phyloP scores from a whole-genome alignment of 1,284 basidiomycete genomes.

The Sanguinoderma infundibulare region DNA sequence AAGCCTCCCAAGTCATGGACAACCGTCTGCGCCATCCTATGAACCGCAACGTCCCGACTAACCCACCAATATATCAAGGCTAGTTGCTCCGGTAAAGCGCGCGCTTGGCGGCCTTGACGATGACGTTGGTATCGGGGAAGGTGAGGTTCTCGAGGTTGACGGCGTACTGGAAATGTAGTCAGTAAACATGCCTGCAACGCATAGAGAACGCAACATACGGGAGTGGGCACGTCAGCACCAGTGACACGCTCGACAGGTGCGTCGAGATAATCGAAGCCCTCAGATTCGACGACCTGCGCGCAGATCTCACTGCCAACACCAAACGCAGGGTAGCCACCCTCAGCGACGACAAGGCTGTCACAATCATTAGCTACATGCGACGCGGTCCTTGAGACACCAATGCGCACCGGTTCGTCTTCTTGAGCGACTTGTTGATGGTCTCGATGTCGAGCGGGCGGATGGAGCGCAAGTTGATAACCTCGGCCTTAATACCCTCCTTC shows the following conservation, averaged over 20 bases:
- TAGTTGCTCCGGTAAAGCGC: conserved; percentile 88
- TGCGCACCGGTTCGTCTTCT: conserved; percentile 93
- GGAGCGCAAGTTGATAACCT: conserved; percentile 96
- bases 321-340: conserved; percentile 98
- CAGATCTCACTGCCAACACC: conserved; percentile 99
- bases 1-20: conserved; percentile 17
- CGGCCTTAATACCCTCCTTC: conserved; percentile 96
- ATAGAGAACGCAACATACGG: conserved; percentile 58
- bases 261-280: conserved; percentile 97
- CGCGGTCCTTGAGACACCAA: background rate
- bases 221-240: conserved; percentile 96
- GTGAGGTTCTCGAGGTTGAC: conserved; percentile 86
- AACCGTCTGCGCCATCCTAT: conserved; percentile 24
- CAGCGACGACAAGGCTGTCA: conserved; percentile 85
- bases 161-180: conserved; percentile 68
- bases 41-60: conserved; percentile 18
- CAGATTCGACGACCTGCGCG: conserved; percentile 94
- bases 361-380: background rate
- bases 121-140: conserved; percentile 89
- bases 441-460: conserved; percentile 98
- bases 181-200: background rate
- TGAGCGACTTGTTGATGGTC: conserved; percentile 93
- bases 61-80: conserved; percentile 22
- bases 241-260: conserved; percentile 98
- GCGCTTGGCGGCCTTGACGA: conserved; percentile 92